Evolutionary conservation across 2,329 filamentous ascomycete species (phyloP), one percentile per base, ranked within the genome.

Genomic region (Alternaria panax): DNA sequence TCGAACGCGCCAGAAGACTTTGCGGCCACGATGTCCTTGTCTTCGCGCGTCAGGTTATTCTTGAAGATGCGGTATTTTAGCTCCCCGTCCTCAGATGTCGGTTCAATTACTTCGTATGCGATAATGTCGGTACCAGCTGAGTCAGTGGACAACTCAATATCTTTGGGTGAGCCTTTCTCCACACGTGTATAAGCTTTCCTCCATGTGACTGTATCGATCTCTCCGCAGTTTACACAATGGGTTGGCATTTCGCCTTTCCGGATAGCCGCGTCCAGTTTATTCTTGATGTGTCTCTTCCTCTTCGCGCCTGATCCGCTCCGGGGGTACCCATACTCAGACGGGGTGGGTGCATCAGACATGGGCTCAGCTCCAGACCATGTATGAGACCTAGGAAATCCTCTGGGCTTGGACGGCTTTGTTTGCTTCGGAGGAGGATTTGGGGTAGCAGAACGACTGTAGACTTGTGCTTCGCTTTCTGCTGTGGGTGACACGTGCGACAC

Each of bases 191-290:
- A 97, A 12, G 95, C 92, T 72, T 94, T 95, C 60, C 95, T 89
- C 95, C 95, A 99, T 0, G 94, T 97, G 0, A 94, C 92, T 0
- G 95, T 99, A 70, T 98, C 92, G 57, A 99, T 96, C 7, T 93
- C 91, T 6, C 95, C 95, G 70, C 95, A 99, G 70, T 98, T 97
- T 64, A 87, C 87, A 76, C 95, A 99, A 72, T 90, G 98, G 1
- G 90, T 90, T 0, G 95, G 95, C 83, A 93, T 90, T 65, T 93
- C 87, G 5, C 95, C 95, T 54, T 88, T 87, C n/a, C 85, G 84
- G 54, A 98, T 88, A 22, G 85, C 83, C 56, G 80, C 76, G 41
- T 86, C 80, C 22, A 89, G 75, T 50, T 83, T 83, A 24, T 85
- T 81, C 64, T 85, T 82, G 48, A 89, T 87, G 56, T 84, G 80